Evolutionary conservation across 129 eudicot genomes (phyloP), one percentile per base, ranked within the genome.

Genomic region (Chrysanthemum seticuspe): DNA sequence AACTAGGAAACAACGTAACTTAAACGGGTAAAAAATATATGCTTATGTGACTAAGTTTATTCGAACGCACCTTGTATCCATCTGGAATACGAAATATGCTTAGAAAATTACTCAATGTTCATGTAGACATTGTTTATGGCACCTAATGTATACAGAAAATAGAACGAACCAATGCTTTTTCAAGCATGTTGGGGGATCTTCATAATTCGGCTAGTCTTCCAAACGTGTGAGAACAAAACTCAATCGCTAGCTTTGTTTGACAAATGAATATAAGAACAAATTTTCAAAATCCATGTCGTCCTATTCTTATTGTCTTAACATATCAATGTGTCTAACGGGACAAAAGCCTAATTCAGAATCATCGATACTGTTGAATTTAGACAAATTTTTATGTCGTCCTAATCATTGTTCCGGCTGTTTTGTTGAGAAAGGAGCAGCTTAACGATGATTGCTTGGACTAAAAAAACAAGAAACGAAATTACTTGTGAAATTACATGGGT

Each of bases 131-230:
- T 12, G 14, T 53, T 53, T 53, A 3, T 12, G 58, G n/a, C 58
- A 53, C 5, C 13, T 11, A 11, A 51, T n/a, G 15, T 51, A n/a
- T 3, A 36, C 8, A 52, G 6, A 15, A 53, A 6, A 13, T 13
- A 13, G 6, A 53, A 68, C 12, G 12, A 13, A 13, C 47, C 2
- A 36, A 57, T 76, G 49, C 27, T 58, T 8, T 45, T 51, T 48
- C 63, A 77, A 18, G n/a, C 4, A 49, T 62, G 10, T 57, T 12
- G 3, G 10, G 29, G 74, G 11, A 76, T 66, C 65, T 57, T 58
- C 2, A 62, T 13, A 18, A 77, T 51, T 70, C 81, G 81, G 81
- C 81, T n/a, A 77, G 47, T 54, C 51, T 66, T 66, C 73, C 75
- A 69, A 69, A 69, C 31, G 53, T 67, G 63, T 68, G 14, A 15